Conservation (phyloP, 371 early-diverging fungal species). For the Rhizopus microsporus region DNA sequence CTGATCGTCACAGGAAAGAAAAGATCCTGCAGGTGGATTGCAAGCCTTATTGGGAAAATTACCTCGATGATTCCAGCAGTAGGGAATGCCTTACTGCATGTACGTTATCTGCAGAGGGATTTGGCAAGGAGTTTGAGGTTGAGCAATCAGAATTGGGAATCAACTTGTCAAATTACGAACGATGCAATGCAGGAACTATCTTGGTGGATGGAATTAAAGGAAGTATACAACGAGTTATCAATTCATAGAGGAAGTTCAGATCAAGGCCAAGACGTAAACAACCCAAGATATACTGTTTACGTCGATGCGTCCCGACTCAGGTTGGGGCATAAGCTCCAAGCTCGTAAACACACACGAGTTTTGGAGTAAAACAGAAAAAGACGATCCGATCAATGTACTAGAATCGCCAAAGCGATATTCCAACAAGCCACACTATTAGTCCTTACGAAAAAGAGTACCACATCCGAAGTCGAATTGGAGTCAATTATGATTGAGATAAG, state of each 20-base stretch:
- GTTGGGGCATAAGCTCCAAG: slow-evolving; percentile 7
- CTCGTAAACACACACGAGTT: neutral
- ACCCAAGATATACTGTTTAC: too few relatives aligned
- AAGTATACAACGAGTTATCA: neutral
- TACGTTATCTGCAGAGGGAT: slow-evolving; percentile 11
- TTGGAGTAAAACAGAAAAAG: slow-evolving; percentile 14
- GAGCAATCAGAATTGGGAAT: slow-evolving; percentile 1
- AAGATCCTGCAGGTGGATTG: slow-evolving; percentile 13
- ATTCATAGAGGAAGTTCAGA: neutral
- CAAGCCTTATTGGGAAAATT: slow-evolving; percentile 17
- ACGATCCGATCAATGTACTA: slow-evolving; percentile 7
- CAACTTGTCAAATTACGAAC: neutral
- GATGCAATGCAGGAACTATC: neutral
- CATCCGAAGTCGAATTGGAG: too few relatives aligned
- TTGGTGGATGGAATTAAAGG: slow-evolving; percentile 1
- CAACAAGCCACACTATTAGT: too few relatives aligned
- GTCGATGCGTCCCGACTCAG: slow-evolving; percentile 4
- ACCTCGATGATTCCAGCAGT: slow-evolving; percentile 22
- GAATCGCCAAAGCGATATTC: too few relatives aligned
- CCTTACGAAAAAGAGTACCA: too few relatives aligned
- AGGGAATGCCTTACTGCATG: too few relatives aligned
- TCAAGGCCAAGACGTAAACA: neutral
- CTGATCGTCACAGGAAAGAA: too few relatives aligned
- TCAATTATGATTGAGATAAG: too few relatives aligned
- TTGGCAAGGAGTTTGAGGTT: neutral